These are phyloP conservation scores for Phialophora verrucosa DNA, from an alignment of 2,329 filamentous ascomycete genomes.

Conservation along the genomic window DNA sequence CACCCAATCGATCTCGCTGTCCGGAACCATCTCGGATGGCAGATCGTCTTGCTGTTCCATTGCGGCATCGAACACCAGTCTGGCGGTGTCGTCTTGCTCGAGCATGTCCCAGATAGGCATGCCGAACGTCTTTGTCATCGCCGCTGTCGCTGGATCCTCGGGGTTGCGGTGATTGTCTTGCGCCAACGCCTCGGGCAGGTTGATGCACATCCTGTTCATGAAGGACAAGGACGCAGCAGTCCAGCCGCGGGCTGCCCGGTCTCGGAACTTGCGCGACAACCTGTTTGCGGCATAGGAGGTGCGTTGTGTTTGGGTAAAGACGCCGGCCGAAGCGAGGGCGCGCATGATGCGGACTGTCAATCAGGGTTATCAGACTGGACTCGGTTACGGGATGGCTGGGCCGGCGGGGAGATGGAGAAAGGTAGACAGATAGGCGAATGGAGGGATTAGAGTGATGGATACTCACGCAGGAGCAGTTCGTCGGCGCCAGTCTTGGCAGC, in stretches of 20 bases:
- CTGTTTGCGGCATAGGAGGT: neutral
- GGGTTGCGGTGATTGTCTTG: neutral
- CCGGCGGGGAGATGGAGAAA: neutral
- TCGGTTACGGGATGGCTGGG: neutral
- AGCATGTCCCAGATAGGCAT: constrained; percentile 1
- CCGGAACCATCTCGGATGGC: neutral
- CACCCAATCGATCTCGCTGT: neutral
- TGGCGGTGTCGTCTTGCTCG: neutral
- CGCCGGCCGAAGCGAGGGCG: neutral
- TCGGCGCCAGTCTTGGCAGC: constrained; percentile 2
- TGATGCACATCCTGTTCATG: constrained; percentile 9
- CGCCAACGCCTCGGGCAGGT: constrained; percentile 1
- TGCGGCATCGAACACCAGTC: neutral
- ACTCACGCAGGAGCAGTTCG: constrained; percentile 5
- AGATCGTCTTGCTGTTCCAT: constrained; percentile 11
- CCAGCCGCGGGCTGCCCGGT: neutral
- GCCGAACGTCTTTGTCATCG: neutral
- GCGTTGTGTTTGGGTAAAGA: neutral
- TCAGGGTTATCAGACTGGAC: neutral
- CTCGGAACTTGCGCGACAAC: constrained; percentile 2
- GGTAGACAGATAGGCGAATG: neutral
- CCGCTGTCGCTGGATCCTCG: neutral
- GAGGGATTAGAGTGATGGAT: neutral
- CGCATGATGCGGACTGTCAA: neutral
- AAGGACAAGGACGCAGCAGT: neutral